Conservation (phyloP, 2,329 filamentous ascomycete genomes). For the Pleomassaria siparia region DNA sequence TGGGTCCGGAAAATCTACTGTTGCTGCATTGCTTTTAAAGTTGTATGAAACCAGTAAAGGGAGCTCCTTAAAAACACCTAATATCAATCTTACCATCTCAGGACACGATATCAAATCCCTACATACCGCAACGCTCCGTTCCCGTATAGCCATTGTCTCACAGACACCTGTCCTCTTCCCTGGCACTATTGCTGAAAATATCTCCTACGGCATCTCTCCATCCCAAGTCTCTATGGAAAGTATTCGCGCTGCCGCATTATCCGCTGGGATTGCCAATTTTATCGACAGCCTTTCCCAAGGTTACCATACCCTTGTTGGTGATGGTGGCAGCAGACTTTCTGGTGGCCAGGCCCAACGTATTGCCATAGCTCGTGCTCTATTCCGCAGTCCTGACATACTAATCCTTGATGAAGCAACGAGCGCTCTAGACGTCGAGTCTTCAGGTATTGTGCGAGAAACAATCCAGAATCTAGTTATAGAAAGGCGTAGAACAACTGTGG, state of each 20-base stretch:
- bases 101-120: slow-evolving; percentile 59
- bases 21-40: slow-evolving; percentile 72
- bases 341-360: slow-evolving; percentile 84
- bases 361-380: slow-evolving; percentile 76
- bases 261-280: slow-evolving; percentile 75
- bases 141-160: slow-evolving; percentile 66
- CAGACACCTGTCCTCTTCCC: slow-evolving; percentile 79
- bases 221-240: slow-evolving; percentile 47
- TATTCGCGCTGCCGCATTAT: slow-evolving; percentile 54
- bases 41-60: slow-evolving; percentile 57
- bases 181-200: slow-evolving; percentile 74
- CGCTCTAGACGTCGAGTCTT: slow-evolving; percentile 71
- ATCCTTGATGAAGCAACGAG: slow-evolving; percentile 87
- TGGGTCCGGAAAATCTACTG: slow-evolving; percentile 88
- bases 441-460: slow-evolving; percentile 64
- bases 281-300: slow-evolving; percentile 69
- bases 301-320: slow-evolving; percentile 74
- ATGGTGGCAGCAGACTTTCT: slow-evolving; percentile 71
- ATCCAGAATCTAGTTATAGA: slow-evolving; percentile 56
- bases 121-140: slow-evolving; percentile 62
- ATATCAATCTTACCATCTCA: slow-evolving; percentile 57
- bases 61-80: slow-evolving; percentile 1
- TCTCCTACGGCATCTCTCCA: slow-evolving; percentile 71
- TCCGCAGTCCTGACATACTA: slow-evolving; percentile 69
- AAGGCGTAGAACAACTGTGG: slow-evolving; percentile 2